Base-by-base conservation (phyloP, 2,329 filamentous ascomycete species). In the Tolypocladium album region DNA sequence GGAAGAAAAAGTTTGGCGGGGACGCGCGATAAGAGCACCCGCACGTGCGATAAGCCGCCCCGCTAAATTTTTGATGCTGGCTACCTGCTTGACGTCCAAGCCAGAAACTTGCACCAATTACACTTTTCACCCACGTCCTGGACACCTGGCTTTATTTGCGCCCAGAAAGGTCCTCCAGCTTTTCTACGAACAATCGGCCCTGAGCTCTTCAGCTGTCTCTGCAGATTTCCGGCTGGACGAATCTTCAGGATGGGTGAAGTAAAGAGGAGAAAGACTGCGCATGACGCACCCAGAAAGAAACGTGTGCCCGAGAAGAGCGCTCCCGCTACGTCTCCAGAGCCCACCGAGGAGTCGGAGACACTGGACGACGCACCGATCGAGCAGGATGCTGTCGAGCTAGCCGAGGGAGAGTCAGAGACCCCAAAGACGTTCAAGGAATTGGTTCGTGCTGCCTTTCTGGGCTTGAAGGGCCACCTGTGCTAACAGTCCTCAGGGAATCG, bases 371-470 rank as follows among this genome's bases (percentile, higher is more conserved):
- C 70, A 36, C 69, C 71, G 0, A 65, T 68, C 11, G 71, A 72
- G 20, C 40, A n/a, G 52, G 73, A 73, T 45, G 61, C 68, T 1
- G 59, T 65, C 38, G 69, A 74, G n/a, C 24, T 70, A 1, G 65
- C 68, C 11, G 71, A 72, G 55, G 73, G 72, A 52, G 61, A 68
- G 2, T 59, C 66, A 36, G 69, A 74, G n/a, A 61, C 64, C 53
- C 69, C 69, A 52, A 88, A 87, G 74, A 85, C 84, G 0, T 90
- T 90, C 68, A 84, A 82, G 59, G 87, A 90, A 40, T 72, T 90
- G 53, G 81, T 83, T 71, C 38, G 75, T 42, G n/a, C 34, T 38
- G 8, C 1, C 2, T 1, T 5, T 9, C 15, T 34, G 17, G 17
- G 11, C 13, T 15, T 12, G 5, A 17, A 3, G 5, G 5, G 24